Conservation (phyloP, 768 basidiomycete genomes). For the Termitomyces sp. region DNA sequence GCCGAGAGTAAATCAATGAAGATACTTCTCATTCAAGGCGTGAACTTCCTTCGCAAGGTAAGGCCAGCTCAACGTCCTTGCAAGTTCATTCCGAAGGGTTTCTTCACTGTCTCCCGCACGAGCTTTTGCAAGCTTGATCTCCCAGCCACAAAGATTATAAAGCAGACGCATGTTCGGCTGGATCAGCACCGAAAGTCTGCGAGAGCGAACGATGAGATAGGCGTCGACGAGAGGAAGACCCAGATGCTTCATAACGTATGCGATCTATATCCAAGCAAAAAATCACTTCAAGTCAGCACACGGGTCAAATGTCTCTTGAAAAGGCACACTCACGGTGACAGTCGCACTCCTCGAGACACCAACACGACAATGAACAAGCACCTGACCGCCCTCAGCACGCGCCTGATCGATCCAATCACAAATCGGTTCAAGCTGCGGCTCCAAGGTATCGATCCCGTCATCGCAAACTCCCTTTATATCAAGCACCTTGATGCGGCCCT, state of each 20-base stretch:
- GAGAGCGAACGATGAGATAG: slow-evolving; percentile 87
- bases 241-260: slow-evolving; percentile 95
- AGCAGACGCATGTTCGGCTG: slow-evolving; percentile 96
- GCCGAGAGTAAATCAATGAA: slow-evolving; percentile 20
- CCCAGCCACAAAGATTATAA: slow-evolving; percentile 95
- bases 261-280: slow-evolving; percentile 51
- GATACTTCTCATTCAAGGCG: slow-evolving; percentile 80
- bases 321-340: slow-evolving; percentile 65
- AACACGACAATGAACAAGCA: slow-evolving; percentile 97
- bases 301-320: not conserved
- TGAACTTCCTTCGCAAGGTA: slow-evolving; percentile 84
- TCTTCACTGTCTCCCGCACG: slow-evolving; percentile 50
- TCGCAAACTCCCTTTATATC: slow-evolving; percentile 93
- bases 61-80: slow-evolving; percentile 75
- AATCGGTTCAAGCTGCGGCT: slow-evolving; percentile 82
- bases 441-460: slow-evolving; percentile 93
- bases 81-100: slow-evolving; percentile 52
- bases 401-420: slow-evolving; percentile 94
- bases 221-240: slow-evolving; percentile 84
- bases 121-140: slow-evolving; percentile 83
- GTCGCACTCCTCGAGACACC: slow-evolving; percentile 95
- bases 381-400: slow-evolving; percentile 75
- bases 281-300: not conserved
- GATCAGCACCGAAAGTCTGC: slow-evolving; percentile 84
- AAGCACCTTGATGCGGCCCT: slow-evolving; percentile 85